Evolutionary conservation across 805 yeast species (phyloP).

Genomic region (Tetrapisispora nanseiensis): DNA sequence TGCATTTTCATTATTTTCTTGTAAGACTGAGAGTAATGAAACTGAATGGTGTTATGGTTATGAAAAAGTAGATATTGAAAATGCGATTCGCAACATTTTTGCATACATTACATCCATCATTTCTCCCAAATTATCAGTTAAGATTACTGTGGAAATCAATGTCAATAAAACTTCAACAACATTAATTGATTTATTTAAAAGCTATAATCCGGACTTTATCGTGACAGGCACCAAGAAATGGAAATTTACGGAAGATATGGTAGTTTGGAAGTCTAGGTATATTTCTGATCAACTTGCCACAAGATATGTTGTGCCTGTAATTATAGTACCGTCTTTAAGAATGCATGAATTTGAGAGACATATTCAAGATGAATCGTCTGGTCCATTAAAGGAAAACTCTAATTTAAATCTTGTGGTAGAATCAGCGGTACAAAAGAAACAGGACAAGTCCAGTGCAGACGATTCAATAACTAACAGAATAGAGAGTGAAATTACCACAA

Average conservation of each 20-base stretch:
- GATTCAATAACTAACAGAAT: constrained; percentile 1
- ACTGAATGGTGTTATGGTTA: constrained; percentile 28
- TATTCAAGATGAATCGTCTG: constrained; percentile 9
- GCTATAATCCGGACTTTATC: constrained; percentile 27
- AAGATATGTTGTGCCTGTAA: constrained; percentile 23
- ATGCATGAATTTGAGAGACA: constrained; percentile 22
- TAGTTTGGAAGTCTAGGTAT: constrained; percentile 20
- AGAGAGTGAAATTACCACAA: background rate
- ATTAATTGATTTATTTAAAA: constrained; percentile 23
- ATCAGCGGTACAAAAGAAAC: background rate
- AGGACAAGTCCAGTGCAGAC: background rate
- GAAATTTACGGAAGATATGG: constrained; percentile 16
- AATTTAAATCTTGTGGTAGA: background rate
- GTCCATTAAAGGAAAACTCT: background rate
- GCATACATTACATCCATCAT: constrained; percentile 14
- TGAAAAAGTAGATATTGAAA: constrained; percentile 16
- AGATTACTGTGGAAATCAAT: constrained; percentile 27
- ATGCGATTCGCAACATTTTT: constrained; percentile 16
- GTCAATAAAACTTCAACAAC: constrained; percentile 22
- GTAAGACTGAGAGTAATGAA: background rate
- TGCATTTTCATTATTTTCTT: background rate
- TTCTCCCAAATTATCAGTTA: constrained; percentile 13
- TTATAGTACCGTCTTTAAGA: constrained; percentile 22
- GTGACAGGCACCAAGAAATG: constrained; percentile 19
- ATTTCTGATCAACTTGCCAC: constrained; percentile 22